phyloP scores from a whole-genome alignment of 495 filamentous ascomycete genomes.

The Neurospora sp. region DNA sequence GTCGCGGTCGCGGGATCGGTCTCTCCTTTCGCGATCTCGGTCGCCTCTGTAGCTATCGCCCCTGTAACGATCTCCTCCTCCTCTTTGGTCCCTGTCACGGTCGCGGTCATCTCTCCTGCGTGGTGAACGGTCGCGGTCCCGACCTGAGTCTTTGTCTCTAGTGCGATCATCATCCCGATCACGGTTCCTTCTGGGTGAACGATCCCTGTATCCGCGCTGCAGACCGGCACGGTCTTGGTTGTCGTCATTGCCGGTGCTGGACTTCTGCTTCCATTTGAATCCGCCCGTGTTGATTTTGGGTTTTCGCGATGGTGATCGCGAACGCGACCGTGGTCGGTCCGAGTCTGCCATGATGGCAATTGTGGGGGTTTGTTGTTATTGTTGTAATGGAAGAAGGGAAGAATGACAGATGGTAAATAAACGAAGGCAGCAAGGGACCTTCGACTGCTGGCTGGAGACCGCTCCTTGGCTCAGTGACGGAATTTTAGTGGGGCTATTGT shows the following conservation, averaged over 20 bases:
- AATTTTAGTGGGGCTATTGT: constrained; percentile 15
- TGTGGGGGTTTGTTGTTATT: not conserved
- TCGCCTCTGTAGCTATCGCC: constrained; percentile 5
- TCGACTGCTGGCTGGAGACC: not conserved
- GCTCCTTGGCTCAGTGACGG: not conserved
- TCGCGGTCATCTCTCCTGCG: constrained; percentile 13
- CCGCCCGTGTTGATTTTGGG: constrained; percentile 40
- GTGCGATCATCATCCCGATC: constrained; percentile 25
- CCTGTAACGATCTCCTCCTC: constrained; percentile 1
- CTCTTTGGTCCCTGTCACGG: constrained; percentile 10
- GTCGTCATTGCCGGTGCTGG: constrained; percentile 39
- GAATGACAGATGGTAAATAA: not conserved
- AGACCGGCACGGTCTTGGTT: constrained; percentile 33
- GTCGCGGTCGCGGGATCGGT: not conserved
- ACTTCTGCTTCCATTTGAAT: constrained; percentile 60
- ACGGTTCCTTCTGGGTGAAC: constrained; percentile 28
- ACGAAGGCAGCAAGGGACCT: not conserved
- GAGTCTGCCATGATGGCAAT: constrained; percentile 21
- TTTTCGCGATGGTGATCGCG: constrained; percentile 21
- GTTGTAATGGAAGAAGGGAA: not conserved
- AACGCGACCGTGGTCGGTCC: constrained; percentile 26
- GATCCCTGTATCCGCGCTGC: constrained; percentile 46
- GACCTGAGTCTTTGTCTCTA: constrained; percentile 12
- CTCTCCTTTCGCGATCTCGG: constrained; percentile 5
- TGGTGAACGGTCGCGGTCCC: constrained; percentile 11